Evolutionary conservation across 1,284 basidiomycete genomes (phyloP).

Genomic region (Nidula niveotomentosa): DNA sequence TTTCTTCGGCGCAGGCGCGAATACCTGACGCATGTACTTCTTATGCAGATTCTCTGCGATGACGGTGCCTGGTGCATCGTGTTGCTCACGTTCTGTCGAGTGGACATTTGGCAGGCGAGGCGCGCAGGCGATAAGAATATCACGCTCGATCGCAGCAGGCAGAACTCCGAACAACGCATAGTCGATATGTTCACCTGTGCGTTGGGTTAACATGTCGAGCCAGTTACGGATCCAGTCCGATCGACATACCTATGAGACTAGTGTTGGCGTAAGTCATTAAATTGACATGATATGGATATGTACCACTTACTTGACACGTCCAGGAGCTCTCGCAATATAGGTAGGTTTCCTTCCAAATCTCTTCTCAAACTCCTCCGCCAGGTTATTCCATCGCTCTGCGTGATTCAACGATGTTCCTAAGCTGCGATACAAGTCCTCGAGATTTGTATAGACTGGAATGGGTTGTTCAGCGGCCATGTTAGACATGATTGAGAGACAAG

Average conservation of each 20-base stretch:
- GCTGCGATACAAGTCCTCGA: slow-evolving; percentile 61
- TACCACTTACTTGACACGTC: slow-evolving; percentile 75
- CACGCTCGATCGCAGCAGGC: slow-evolving; percentile 82
- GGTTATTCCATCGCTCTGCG: slow-evolving; percentile 63
- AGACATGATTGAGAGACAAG: background rate
- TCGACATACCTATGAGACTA: slow-evolving; percentile 21
- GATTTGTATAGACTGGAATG: slow-evolving; percentile 64
- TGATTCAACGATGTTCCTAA: slow-evolving; percentile 58
- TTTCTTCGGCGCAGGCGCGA: slow-evolving; percentile 43
- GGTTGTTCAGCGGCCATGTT: slow-evolving; percentile 59
- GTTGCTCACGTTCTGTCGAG: slow-evolving; percentile 12
- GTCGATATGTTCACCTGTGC: slow-evolving; percentile 84
- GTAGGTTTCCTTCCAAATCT: slow-evolving; percentile 68
- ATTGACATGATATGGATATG: background rate
- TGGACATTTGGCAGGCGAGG: slow-evolving; percentile 31
- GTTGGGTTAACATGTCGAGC: slow-evolving; percentile 4
- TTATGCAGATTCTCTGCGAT: slow-evolving; percentile 65
- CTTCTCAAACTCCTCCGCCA: slow-evolving; percentile 61
- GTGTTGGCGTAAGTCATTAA: background rate
- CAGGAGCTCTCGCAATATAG: slow-evolving; percentile 80
- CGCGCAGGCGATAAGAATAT: slow-evolving; percentile 83
- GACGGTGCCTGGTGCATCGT: slow-evolving; percentile 45
- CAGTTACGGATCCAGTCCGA: background rate
- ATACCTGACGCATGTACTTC: slow-evolving; percentile 58
- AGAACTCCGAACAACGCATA: slow-evolving; percentile 81